Percentiles rank a stretch among this genome's conserved stretches.
Conservation (phyloP, 371 early-diverging fungal genomes). For the Haplosporangium sp. region DNA sequence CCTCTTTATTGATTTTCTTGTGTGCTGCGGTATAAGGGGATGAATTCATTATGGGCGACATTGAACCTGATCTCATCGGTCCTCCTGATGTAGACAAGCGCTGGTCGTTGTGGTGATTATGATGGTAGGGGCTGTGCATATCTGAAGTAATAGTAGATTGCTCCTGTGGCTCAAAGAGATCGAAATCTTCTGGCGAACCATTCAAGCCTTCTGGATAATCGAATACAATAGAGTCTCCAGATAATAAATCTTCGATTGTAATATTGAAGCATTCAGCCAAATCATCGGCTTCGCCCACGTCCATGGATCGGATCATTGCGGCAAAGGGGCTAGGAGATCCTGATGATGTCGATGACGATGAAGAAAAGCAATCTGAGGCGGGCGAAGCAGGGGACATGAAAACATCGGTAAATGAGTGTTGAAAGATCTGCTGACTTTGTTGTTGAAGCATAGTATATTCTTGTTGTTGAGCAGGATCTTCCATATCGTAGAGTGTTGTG, state of each 20-base stretch:
- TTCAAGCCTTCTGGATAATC: neutral
- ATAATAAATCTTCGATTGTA: constrained; percentile 38
- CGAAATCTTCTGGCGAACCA: neutral
- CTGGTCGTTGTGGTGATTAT: no score
- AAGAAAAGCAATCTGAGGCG: constrained; percentile 16
- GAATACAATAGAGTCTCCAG: constrained; percentile 12
- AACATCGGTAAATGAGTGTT: neutral
- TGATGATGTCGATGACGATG: constrained; percentile 9
- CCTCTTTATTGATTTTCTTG: neutral
- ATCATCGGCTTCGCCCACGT: constrained; percentile 31
- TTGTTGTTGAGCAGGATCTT: constrained; percentile 25
- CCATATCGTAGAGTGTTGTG: constrained; percentile 35
- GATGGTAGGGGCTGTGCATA: constrained; percentile 10
- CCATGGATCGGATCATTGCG: constrained; percentile 11
- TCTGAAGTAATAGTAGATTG: constrained; percentile 1
- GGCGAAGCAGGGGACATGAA: constrained; percentile 23
- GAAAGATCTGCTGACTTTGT: constrained; percentile 8
- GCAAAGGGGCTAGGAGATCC: constrained; percentile 23
- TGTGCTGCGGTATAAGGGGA: constrained; percentile 8
- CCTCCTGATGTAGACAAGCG: constrained; percentile 1
- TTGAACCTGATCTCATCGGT: constrained; percentile 11
- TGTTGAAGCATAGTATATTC: constrained; percentile 11
- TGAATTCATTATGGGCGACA: constrained; percentile 13
- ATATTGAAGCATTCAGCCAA: constrained; percentile 35
- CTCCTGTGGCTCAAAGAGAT: constrained; percentile 11